These are phyloP conservation scores for Colletotrichum sp. DNA, from an alignment of 2,329 filamentous ascomycete genomes.

Conservation along the genomic window DNA sequence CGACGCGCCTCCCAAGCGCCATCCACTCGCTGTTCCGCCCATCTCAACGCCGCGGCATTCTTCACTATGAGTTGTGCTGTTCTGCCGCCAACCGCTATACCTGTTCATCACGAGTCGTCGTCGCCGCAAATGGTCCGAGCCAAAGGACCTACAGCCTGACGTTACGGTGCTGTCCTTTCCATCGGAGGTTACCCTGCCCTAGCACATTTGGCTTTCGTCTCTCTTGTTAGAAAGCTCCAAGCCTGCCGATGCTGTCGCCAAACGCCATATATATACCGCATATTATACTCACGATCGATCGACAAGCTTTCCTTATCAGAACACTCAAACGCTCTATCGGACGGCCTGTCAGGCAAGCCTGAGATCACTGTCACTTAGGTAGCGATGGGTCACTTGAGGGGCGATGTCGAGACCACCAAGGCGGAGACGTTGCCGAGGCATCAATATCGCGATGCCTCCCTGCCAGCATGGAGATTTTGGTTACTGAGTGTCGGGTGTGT, in stretches of 20 bases:
- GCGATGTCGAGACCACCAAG: not conserved
- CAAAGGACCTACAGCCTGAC: not conserved
- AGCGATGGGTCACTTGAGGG: not conserved
- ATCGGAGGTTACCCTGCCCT: not conserved
- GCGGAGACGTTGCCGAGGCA: not conserved
- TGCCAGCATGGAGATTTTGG: conserved; percentile 38
- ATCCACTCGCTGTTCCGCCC: not conserved
- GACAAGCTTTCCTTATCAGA: not conserved
- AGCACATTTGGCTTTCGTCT: not conserved
- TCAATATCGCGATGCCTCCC: conserved; percentile 1
- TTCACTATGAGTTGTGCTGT: conserved; percentile 9
- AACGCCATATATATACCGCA: not conserved
- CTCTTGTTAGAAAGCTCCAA: not conserved
- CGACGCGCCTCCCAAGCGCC: not conserved
- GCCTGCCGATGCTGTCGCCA: not conserved
- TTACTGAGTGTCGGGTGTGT: conserved; percentile 36
- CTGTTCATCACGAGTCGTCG: not conserved
- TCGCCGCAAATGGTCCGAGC: not conserved
- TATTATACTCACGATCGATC: not conserved
- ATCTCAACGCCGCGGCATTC: not conserved
- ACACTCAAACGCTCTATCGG: not conserved
- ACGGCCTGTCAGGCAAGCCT: not conserved
- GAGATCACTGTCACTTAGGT: not conserved
- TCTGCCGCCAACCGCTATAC: not conserved
- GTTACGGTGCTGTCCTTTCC: not conserved